Conservation (phyloP, 169 alveolate genomes). For the Plasmodium gaboni region DNA sequence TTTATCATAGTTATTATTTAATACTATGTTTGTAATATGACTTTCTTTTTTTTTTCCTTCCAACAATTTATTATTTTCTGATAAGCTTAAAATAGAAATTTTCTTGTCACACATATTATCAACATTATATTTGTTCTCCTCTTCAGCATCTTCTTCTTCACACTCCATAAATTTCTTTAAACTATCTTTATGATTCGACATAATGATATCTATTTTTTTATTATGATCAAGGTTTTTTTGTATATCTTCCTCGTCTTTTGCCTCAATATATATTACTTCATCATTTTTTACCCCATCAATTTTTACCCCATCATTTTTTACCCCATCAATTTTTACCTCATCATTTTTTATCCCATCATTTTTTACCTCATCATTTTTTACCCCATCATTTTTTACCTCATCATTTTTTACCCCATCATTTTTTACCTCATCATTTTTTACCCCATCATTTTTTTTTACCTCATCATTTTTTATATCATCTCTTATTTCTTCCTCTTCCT, state of each 20-base stretch:
- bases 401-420: neutral
- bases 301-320: too few species aligned
- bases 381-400: too few species aligned
- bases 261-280: neutral
- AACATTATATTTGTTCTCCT: neutral
- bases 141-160: constrained; percentile 41
- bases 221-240: constrained; percentile 10
- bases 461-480: neutral
- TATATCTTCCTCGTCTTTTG: neutral
- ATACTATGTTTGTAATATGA: neutral
- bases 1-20: neutral
- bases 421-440: neutral
- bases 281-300: too few species aligned
- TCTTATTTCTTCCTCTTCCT: neutral
- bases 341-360: too few species aligned
- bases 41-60: constrained; percentile 1
- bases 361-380: too few species aligned
- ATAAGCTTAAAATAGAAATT: neutral
- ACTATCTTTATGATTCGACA: constrained; percentile 65
- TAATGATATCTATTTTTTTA: constrained; percentile 52
- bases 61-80: neutral
- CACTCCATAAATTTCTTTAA: constrained; percentile 43
- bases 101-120: neutral
- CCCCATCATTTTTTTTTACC: neutral
- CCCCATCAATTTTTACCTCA: neutral